Base-by-base conservation (phyloP, 2,329 filamentous ascomycete species). In the Aschersonia sp. region DNA sequence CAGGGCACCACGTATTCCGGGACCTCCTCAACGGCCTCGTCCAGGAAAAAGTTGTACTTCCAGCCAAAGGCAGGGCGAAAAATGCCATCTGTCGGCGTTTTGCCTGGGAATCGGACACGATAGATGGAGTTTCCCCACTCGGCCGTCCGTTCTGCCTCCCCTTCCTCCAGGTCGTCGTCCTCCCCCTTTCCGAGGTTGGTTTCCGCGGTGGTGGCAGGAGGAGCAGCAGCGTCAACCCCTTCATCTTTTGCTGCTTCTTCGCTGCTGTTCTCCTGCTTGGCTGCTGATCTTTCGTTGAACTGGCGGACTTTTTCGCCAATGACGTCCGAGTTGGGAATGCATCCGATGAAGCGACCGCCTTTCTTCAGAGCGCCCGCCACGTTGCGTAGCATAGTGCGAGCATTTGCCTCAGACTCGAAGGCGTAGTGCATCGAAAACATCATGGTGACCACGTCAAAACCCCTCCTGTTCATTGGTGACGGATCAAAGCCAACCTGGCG, bases 391-490 rank as follows among this genome's bases (percentile, higher is more conserved):
- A 98, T 97, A 52, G 79, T 85, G 43, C 87, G 79, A 2, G 90
- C 87, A 64, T 95, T 94, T 44, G 79, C 77, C 63, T 98, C 90
- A 46, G 74, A 87, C 69, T 97, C 92, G 56, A 97, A 98, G 5
- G 92, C 89, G 63, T 98, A 98, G 67, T 98, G 92, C 81, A 98
- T 92, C 58, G 88, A 94, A 65, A 98, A 98, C 92, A 98, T 98
- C 79, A 95, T 95, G 60, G 84, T 88, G 52, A 98, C 90, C 41
- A 97, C 85, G 61, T 98, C 92, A 57, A 97, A 98, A 4, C 90
- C 89, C 48, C 83, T 83, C 47, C 79, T 79, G 51, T 81, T 64
- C 79, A 84, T 67, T 70, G 85, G 57, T 69, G 81, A 83, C 0
- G 76, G 71, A 58, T 94, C 86, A 56, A 95, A 95, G 29, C 92